Conservation (phyloP, 768 basidiomycete species). For the Fomitopsis pulvina region DNA sequence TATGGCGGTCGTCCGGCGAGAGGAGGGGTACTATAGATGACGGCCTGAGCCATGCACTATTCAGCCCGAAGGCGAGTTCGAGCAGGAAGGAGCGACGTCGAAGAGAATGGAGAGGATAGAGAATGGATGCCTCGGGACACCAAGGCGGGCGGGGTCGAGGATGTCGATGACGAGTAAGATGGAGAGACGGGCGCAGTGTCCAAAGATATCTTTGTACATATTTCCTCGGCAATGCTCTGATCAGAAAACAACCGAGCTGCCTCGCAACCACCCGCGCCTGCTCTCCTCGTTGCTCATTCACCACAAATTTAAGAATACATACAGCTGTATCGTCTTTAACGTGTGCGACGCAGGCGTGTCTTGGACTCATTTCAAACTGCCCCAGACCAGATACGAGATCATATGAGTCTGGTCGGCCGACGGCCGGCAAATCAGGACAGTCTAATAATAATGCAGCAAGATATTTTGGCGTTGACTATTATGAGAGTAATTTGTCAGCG, state of each 20-base stretch:
- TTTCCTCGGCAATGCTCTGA: not conserved
- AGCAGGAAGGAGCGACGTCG: constrained; percentile 19
- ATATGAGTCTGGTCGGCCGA: too few species aligned
- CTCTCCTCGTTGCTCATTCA: too few species aligned
- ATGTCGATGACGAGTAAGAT: not conserved
- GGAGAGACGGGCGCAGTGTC: not conserved
- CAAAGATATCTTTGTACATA: not conserved
- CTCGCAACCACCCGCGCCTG: too few species aligned
- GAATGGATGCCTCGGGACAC: constrained; percentile 26
- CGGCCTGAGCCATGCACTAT: constrained; percentile 18
- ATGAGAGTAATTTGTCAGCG: too few species aligned
- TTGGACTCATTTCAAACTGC: too few species aligned
- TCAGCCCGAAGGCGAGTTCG: not conserved
- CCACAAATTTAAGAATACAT: too few species aligned
- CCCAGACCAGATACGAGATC: too few species aligned
- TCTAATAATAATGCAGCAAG: too few species aligned
- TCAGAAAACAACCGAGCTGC: not conserved
- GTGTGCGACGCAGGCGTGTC: too few species aligned
- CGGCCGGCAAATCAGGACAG: too few species aligned
- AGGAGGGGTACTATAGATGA: constrained; percentile 30
- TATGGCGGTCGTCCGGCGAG: constrained; percentile 60
- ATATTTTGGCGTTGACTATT: too few species aligned
- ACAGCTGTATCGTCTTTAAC: too few species aligned
- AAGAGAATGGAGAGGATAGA: constrained; percentile 15
- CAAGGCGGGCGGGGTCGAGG: constrained; percentile 14